Evolutionary conservation across 164 flowering plant species (phyloP), one percentile per base, ranked within the genome.

Genomic region (Nelumbo lutea): DNA sequence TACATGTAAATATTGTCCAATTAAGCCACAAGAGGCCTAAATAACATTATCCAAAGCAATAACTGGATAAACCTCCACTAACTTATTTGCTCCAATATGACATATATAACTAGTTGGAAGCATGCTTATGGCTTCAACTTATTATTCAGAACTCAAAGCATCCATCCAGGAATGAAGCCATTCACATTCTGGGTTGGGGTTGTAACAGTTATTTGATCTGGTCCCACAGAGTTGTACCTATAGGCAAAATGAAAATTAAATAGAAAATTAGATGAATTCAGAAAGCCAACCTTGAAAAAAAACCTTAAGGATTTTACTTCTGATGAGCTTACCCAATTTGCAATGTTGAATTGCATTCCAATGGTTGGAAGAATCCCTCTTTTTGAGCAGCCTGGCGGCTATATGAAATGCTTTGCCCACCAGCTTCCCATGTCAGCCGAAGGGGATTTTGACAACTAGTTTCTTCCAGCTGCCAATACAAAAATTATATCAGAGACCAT

Each of bases 291-390:
- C 14, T 45, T 62, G 5, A 9, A 46, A 5, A 9, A 14, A 64
- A 8, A 27, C 27, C 27, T 27, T 27, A 27, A 27, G 27, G 27
- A 27, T 27, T 27, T 27, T 27, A 27, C 27, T 27, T 27, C 27
- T 27, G 27, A 9, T 1, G 2, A 47, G 5, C 38, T 46, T 80
- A 85, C 89, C 87, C 85, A 42, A 80, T 79, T 61, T 77, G 83
- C 69, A 76, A 67, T 6, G 64, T 67, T 59, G 83, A 56, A 64
- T 62, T 69, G 80, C 70, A 61, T 4, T 65, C 73, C 59, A 81
- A 57, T 13, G 85, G 84, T 11, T 85, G 83, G 61, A 77, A 82
- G 63, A 82, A 81, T 0, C 71, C 82, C 27, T 83, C 80, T 39
- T 84, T 73, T 7, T 79, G 78, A 62, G 76, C 58, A 38, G 62